These are phyloP conservation scores for Pseudopyricularia cyperi DNA, from an alignment of 2,329 filamentous ascomycete species.

Conservation along the genomic window DNA sequence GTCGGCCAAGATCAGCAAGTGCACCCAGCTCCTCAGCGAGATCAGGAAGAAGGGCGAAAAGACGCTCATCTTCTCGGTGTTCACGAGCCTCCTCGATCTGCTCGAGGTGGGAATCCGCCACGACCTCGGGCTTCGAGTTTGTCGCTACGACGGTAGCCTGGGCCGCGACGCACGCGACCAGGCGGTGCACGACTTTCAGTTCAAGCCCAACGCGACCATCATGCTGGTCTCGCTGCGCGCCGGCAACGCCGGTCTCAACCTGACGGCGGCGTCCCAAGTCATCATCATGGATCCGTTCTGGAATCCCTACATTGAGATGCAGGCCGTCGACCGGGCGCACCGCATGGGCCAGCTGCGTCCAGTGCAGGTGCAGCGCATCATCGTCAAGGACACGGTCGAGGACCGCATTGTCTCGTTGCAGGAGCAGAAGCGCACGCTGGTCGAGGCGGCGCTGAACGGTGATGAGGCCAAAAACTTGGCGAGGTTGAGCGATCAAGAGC, in stretches of 20 bases:
- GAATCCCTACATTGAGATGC: slow-evolving; percentile 88
- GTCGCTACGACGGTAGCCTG: slow-evolving; percentile 71
- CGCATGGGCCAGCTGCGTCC: slow-evolving; percentile 67
- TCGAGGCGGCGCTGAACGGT: slow-evolving; percentile 71
- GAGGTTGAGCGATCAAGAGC: slow-evolving; percentile 51
- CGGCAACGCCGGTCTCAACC: slow-evolving; percentile 75
- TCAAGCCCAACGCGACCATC: slow-evolving; percentile 45
- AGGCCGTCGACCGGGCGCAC: slow-evolving; percentile 81
- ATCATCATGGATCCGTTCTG: slow-evolving; percentile 90
- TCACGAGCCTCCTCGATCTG: slow-evolving; percentile 66
- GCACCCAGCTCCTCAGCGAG: slow-evolving; percentile 47
- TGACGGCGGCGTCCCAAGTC: slow-evolving; percentile 70
- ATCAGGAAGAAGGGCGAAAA: slow-evolving; percentile 47
- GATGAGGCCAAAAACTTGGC: slow-evolving; percentile 52
- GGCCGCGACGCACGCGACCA: slow-evolving; percentile 49
- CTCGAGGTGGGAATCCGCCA: slow-evolving; percentile 57
- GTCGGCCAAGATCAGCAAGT: slow-evolving; percentile 63
- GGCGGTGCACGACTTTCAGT: slow-evolving; percentile 52
- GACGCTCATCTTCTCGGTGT: slow-evolving; percentile 72
- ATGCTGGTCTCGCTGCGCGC: slow-evolving; percentile 72
- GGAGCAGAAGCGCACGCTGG: slow-evolving; percentile 62
- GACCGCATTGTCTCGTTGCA: slow-evolving; percentile 74
- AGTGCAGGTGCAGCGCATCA: slow-evolving; percentile 68
- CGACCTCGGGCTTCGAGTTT: slow-evolving; percentile 38
- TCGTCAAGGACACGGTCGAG: slow-evolving; percentile 70